These are phyloP conservation scores for Thymus quinquecostatus DNA, from an alignment of 257 asterid genomes.

Conservation along the genomic window DNA sequence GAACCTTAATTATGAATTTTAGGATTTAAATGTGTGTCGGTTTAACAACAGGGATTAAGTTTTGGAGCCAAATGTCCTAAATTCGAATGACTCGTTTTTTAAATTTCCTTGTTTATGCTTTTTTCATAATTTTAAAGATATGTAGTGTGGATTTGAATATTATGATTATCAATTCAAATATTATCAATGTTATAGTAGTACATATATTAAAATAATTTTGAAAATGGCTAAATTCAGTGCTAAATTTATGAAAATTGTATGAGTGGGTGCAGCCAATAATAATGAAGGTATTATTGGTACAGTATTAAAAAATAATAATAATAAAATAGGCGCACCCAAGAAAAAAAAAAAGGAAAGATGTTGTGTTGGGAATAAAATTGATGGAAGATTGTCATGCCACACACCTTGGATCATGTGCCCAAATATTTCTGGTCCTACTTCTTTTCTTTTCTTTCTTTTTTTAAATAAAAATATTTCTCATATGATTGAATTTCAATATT, in stretches of 20 bases:
- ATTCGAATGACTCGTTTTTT: no score
- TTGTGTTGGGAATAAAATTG: slow-evolving; percentile 13
- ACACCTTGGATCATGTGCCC: slow-evolving; percentile 80
- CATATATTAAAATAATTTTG: no score
- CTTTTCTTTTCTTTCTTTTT: not conserved
- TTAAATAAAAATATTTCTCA: not conserved
- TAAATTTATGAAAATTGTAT: not conserved
- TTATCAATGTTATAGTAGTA: no score
- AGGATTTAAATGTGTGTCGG: no score
- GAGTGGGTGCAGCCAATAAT: not conserved
- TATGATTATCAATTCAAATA: no score
- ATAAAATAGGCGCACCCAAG: not conserved
- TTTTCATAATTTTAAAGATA: not conserved
- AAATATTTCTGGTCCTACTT: slow-evolving; percentile 32
- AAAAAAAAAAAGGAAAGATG: not conserved
- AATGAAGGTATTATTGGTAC: not conserved
- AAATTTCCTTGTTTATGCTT: not conserved
- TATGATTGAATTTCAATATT: slow-evolving; percentile 24
- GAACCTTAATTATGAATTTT: no score
- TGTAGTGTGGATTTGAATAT: not conserved
- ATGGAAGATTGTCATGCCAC: slow-evolving; percentile 44
- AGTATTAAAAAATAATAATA: no score
- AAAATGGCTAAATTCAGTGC: not conserved
- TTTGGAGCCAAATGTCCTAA: no score
- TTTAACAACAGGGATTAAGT: no score